Base-by-base conservation (phyloP, 2,329 filamentous ascomycete genomes). In the Arthrobotrys entomopaga region DNA sequence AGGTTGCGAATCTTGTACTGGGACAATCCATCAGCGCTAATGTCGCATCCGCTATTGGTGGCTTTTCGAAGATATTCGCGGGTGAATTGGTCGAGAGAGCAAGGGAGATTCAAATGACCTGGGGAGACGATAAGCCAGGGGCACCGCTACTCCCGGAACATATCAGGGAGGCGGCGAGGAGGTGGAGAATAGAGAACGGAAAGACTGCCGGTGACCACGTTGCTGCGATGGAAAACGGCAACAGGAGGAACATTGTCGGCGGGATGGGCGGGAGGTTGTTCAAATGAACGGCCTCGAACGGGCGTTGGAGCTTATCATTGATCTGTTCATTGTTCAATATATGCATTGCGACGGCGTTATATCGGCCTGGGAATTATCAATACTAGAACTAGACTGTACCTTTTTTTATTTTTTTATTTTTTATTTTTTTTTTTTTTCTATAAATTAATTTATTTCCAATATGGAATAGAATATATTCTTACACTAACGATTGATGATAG, bases 61-160 rank as follows among this genome's bases (percentile, higher is more conserved):
- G 87, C 10, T 89, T 88, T 79, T 87, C 86, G 19, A 90, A 90
- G 80, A 85, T 88, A 76, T 90, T 89, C 80, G 86, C 88, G 11
- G 88, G 87, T 58, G 86, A 89, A 77, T 84, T 90, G 66, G 85
- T 90, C 65, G 88, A 90, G 80, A 85, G 86, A 77, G 88, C 88
- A 15, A 83, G 87, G 66, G 86, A 87, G 8, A 87, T 90, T 3
- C 89, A 90, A 78, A 81, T 82, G 75, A 84, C 85, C 77, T 86
- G 84, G 84, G 78, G 77, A 1, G 76, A 79, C 80, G 70, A 78
- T 49, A 69, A 73, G 16, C 65, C 65, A 3, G 72, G 61, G 16
- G 78, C 77, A 3, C 78, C 78, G 10, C 58, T 79, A 16, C 63
- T 78, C 4, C 78, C 78, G 0, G 78, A 79, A 16, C 78, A 79